Conservation (phyloP, 495 filamentous ascomycete genomes). For the Aspergillus affinis region DNA sequence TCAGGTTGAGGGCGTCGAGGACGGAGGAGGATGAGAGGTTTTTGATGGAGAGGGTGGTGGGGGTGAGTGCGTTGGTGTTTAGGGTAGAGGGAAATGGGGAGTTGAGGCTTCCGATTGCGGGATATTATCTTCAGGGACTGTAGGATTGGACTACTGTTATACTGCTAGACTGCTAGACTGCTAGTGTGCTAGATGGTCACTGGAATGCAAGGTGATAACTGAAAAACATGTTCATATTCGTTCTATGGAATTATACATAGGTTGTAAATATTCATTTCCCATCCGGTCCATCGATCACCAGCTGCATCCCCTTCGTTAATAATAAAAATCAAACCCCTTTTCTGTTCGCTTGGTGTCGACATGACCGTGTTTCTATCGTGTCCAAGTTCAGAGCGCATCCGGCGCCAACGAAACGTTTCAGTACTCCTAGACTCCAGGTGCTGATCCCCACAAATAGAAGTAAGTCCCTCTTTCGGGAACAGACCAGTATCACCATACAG, state of each 20-base stretch:
- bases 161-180: too few relatives aligned
- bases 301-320: not conserved
- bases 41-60: not conserved
- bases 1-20: not conserved
- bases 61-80: not conserved
- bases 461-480: not conserved
- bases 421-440: constrained; percentile 12
- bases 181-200: too few relatives aligned
- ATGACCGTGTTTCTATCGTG: constrained; percentile 13
- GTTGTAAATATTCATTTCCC: constrained; percentile 3
- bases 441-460: constrained; percentile 4
- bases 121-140: not conserved
- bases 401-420: constrained; percentile 6
- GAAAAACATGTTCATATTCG: not conserved
- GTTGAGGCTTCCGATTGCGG: not conserved
- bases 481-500: constrained; percentile 5
- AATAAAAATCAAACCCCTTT: not conserved
- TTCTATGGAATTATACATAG: constrained; percentile 9
- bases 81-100: not conserved
- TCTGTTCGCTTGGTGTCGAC: constrained; percentile 4
- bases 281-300: constrained; percentile 4
- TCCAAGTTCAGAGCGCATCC: constrained; percentile 7
- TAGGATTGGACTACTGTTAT: too few relatives aligned
- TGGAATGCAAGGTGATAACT: not conserved
- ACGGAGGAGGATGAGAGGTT: not conserved